Base-by-base conservation (phyloP, 768 basidiomycete species). In the Heimioporus sp. region DNA sequence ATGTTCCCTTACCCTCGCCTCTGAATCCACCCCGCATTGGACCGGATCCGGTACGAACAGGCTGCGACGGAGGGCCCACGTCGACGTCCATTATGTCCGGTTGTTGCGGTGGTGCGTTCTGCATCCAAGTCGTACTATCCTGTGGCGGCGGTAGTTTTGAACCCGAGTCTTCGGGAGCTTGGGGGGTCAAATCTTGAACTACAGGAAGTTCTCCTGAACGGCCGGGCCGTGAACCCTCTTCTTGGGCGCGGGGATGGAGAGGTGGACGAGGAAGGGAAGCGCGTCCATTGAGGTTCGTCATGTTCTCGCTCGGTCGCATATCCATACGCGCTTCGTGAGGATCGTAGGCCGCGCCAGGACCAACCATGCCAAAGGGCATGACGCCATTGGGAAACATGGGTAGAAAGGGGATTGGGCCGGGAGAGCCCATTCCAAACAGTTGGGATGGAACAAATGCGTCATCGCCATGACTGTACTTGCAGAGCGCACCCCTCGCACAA, bases 381-480 rank as follows among this genome's bases (percentile, higher is more conserved):
- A 68, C 72, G 31, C 79, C 77, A 45, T 67, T 66, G 6, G 81
- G 69, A 64, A 89, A 87, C 79, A 92, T 85, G 48, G 86, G 81
- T 68, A 86, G 74, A 63, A 87, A 88, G 4, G 86, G 84, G 61
- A 88, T 66, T 17, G 63, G 66, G 0, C 72, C 79, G 35, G 68
- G 65, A 40, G 76, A 60, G 32, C 74, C 75, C 75, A 83, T 76
- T 28, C 81, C 76, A 60, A 84, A 87, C 30, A 91, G 65, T 56
- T 83, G 85, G 0, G 79, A 80, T 0, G 88, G 90, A 10, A 90
- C 74, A 45, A 90, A 83, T 30, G 91, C 89, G 64, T 95, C 91
- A 2, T 92, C 90, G 35, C 90, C 92, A 61, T 98, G 95, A 54
- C 90, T 92, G 70, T 83, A 98, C 65, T 92, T 93, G 78, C 95